Evolutionary conservation across 2,329 filamentous ascomycete species (phyloP), one percentile per base, ranked within the genome.

Genomic region (Penicillium sp.): DNA sequence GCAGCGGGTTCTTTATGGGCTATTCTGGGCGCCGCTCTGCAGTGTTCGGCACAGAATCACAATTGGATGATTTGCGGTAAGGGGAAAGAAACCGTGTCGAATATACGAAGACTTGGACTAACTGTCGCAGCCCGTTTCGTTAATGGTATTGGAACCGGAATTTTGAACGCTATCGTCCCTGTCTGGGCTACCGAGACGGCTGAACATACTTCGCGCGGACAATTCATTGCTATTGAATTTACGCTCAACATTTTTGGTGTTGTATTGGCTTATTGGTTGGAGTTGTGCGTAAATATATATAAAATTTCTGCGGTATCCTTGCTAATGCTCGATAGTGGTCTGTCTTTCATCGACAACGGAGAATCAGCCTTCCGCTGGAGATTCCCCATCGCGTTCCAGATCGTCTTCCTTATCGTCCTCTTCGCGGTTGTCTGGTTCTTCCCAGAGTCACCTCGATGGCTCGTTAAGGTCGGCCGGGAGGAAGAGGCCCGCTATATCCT

Each of bases 171-270:
- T 7, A 85, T 87, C 54, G 78, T 83, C 0, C 84, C 84, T 0
- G 82, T 85, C 3, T 87, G 82, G 82, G 82, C 82, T 1, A 84
- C 83, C 0, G 84, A 87, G 65, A 84, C 80, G 0, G 79, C 82
- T 0, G 78, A 83, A 34, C 81, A 86, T 59, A 85, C 77, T 0
- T 82, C 79, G 2, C 77, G 85, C 35, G 85, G 85, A 6, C 76
- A 81, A 42, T 85, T 85, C 54, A 80, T 87, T 49, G 81, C 82
- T 9, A 81, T 85, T 47, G 84, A 87, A 59, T 87, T 88, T 54
- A 87, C 83, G 0, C 66, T 87, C 8, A 88, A 87, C 61, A 86
- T 87, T 53, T 81, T 85, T 42, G 83, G 83, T 59, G 81, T 86
- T 0, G 78, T 82, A 19, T 72, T 82, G 32, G 69, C 77, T 3